Percentiles rank a stretch among this genome's conserved stretches.
Evolutionary conservation across 148 eudicot genomes (phyloP).

Genomic region (Chenopodium album): DNA sequence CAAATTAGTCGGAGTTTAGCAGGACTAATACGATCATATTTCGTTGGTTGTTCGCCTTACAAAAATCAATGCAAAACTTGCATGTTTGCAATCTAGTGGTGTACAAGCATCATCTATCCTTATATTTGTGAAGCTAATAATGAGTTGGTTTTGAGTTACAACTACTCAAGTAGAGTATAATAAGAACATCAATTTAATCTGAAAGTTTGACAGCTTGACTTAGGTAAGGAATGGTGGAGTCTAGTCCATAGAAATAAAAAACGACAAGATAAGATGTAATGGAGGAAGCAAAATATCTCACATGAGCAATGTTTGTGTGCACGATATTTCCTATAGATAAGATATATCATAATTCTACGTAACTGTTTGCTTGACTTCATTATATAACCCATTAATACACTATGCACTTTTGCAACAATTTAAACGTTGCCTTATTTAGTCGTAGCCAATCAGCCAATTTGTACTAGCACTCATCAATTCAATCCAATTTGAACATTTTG

Average conservation of each 20-base stretch:
- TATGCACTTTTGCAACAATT: background rate
- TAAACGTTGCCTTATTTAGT: background rate
- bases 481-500: too few species aligned
- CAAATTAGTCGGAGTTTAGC: too few species aligned
- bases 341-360: background rate
- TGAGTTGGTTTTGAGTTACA: background rate
- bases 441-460: background rate
- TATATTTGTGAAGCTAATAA: background rate
- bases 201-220: background rate
- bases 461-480: background rate
- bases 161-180: background rate
- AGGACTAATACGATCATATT: too few species aligned
- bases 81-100: background rate
- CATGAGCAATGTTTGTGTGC: background rate
- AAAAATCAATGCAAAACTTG: background rate
- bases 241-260: background rate
- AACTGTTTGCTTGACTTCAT: conserved; percentile 6
- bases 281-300: background rate
- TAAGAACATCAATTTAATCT: background rate
- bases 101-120: background rate
- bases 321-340: background rate
- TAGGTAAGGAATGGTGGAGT: background rate
- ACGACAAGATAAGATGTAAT: background rate
- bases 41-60: too few species aligned
- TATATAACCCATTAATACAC: background rate